phyloP scores from a whole-genome alignment of 176 grass and related monocot genomes.

The Musa beccarii region DNA sequence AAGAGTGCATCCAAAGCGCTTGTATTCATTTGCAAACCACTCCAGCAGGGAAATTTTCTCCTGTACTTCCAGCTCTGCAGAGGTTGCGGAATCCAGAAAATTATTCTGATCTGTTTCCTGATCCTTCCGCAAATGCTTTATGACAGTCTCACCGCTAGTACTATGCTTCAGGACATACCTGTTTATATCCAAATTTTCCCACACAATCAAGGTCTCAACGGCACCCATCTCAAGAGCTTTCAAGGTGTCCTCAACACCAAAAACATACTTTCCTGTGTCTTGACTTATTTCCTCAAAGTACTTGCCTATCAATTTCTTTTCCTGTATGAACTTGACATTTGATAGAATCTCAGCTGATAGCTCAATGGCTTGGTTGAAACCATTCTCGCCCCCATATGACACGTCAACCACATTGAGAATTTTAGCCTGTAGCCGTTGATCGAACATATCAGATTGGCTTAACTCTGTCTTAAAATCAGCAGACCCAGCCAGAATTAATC shows the following conservation, averaged over 20 bases:
- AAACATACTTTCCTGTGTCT: slow-evolving; percentile 47
- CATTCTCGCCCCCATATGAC: slow-evolving; percentile 47
- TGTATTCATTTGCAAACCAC: slow-evolving; percentile 55
- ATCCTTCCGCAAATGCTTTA: slow-evolving; percentile 29
- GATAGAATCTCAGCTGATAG: slow-evolving; percentile 40
- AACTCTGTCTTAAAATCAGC: slow-evolving; percentile 58
- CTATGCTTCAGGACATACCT: slow-evolving; percentile 48
- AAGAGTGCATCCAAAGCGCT: slow-evolving; percentile 40
- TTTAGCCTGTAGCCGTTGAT: slow-evolving; percentile 42
- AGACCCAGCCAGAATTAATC: slow-evolving; percentile 53
- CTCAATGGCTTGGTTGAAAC: slow-evolving; percentile 67
- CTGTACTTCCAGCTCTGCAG: slow-evolving; percentile 27
- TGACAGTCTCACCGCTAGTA: slow-evolving; percentile 28
- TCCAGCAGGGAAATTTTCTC: slow-evolving; percentile 40
- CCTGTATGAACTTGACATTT: slow-evolving; percentile 61
- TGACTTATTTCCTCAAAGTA: slow-evolving; percentile 66
- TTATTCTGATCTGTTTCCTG: slow-evolving; percentile 43
- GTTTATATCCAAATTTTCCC: slow-evolving; percentile 49
- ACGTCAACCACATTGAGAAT: slow-evolving; percentile 45
- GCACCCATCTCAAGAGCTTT: slow-evolving; percentile 49
- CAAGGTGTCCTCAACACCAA: slow-evolving; percentile 46
- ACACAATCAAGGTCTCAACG: slow-evolving; percentile 42
- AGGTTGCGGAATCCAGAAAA: slow-evolving; percentile 24
- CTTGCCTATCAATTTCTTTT: slow-evolving; percentile 59
- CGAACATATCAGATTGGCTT: slow-evolving; percentile 57